Evolutionary conservation across 129 eudicot species (phyloP), one percentile per base, ranked within the genome.

Genomic region (Ambrosia trifida): DNA sequence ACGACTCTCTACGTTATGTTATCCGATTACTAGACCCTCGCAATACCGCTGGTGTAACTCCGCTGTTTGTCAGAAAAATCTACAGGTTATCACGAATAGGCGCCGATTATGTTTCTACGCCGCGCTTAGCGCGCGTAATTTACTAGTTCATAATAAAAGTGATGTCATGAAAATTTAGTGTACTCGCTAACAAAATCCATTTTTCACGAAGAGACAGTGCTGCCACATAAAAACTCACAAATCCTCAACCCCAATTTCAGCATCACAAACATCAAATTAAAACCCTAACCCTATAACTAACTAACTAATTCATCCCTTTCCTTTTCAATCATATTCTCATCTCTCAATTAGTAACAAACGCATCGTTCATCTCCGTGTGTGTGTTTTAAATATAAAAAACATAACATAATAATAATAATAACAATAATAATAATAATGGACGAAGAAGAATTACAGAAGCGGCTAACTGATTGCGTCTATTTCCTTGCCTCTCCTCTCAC

Each of bases 401-500:
- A n/a, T n/a, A n/a, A 24, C 28, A 24, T 24, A 24, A 24, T 24
- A n/a, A n/a, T n/a, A n/a, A 24, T 24, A 24, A 24, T 24, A 24
- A 24, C 28, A 24, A 24, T 24, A 36, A n/a, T 11, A 17, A 10
- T 60, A 46, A 73, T 5, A 73, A 79, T 79, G 83, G 80, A 67
- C 20, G 78, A 76, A 73, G 85, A 88, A 35, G 85, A 79, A 59
- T 62, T 85, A 18, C 73, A 52, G 70, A 88, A 85, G 73, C 85
- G 85, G 28, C 76, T 66, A 51, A 88, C 96, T 10, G 91, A 88
- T 71, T 88, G 96, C 81, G 85, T 88, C 76, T 88, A 85, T 76
- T 88, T 85, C 72, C 18, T 88, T 78, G 96, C 91, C 9, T 88
- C 96, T 66, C 91, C 96, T 30, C 88, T 88, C 80, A 88, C 96